phyloP scores from a whole-genome alignment of 2,329 filamentous ascomycete genomes.

The Diaporthe aspalathi region DNA sequence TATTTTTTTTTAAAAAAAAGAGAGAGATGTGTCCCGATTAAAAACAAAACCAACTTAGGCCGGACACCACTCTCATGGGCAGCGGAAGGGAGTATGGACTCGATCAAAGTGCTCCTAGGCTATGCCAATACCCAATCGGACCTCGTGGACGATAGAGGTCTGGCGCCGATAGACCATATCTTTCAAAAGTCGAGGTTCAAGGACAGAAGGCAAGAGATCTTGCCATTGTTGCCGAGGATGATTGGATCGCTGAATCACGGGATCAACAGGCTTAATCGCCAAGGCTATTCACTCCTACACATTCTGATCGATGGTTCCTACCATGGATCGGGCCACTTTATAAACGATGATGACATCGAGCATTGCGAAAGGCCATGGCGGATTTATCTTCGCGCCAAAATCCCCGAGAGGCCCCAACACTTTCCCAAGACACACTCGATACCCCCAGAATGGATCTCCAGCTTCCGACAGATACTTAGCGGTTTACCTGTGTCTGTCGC shows the following conservation, averaged over 20 bases:
- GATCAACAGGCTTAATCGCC: not conserved
- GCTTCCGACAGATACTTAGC: not conserved
- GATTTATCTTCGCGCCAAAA: too few relatives aligned
- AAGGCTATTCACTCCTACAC: not conserved
- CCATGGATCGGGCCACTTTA: too few relatives aligned
- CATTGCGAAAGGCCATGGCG: not conserved
- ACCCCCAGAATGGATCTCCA: too few relatives aligned
- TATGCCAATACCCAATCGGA: not conserved
- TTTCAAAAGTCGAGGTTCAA: not conserved
- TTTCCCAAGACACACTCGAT: not conserved
- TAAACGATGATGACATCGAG: too few relatives aligned
- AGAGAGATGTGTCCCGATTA: too few relatives aligned
- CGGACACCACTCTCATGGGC: slow-evolving; percentile 1
- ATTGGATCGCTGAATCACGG: not conserved
- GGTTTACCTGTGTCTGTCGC: not conserved
- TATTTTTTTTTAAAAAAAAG: too few relatives aligned
- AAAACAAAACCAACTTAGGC: too few relatives aligned
- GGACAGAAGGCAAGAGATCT: too few relatives aligned
- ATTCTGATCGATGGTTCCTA: not conserved
- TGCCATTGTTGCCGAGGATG: not conserved
- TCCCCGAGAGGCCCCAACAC: not conserved
- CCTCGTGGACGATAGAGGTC: not conserved
- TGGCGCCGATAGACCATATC: not conserved
- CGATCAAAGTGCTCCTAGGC: not conserved
- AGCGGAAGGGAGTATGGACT: too few relatives aligned